Evolutionary conservation across 73 alveolate genomes (phyloP), one percentile per base, ranked within the genome.

Genomic region (Breviolum minutum): DNA sequence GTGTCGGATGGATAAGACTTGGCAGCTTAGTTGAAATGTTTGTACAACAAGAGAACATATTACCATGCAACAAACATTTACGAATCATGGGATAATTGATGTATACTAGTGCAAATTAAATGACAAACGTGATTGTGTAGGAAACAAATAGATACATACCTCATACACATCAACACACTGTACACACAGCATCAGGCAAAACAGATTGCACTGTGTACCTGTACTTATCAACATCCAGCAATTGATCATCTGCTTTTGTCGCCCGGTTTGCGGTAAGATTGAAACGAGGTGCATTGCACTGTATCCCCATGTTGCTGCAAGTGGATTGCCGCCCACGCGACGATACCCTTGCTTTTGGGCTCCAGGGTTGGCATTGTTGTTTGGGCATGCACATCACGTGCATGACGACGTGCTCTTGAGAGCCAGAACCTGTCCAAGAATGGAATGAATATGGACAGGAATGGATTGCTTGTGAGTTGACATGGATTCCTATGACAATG

Each of bases 381-480:
- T 16, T 13, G 32, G 89, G 6, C 70, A 29, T 48, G 30, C 66
- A 19, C 60, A 20, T 22, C 91, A 73, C 40, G 76, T 4, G 60
- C 92, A 54, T 1, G n/a, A 13, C 19, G 92, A 20, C 92, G 92
- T 8, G 92, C 92, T n/a, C 6, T 1, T 71, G 92, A 60, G n/a
- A 54, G 92, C 92, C 92, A 83, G 92, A 61, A 61, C 92, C 92
- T 83, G 92, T 29, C 73, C 17, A 73, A 29, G 63, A 14, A 29
- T 29, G 54, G 54, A 40, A 22, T 14, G 77, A 17, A 68, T 22
- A 68, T 13, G 54, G 54, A 16, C 40, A 22, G 81, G 81, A 71
- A 30, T 68, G 77, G n/a, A 14, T 22, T 68, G 17, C 77, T 68
- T 14, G 77, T 14, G 17, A 22, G 8, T 68, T 68, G 1, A 17